Percentiles rank a stretch among this genome's conserved stretches.
These are phyloP conservation scores for Martiniozyma abietophila DNA, from an alignment of 805 yeast genomes.

Conservation along the genomic window DNA sequence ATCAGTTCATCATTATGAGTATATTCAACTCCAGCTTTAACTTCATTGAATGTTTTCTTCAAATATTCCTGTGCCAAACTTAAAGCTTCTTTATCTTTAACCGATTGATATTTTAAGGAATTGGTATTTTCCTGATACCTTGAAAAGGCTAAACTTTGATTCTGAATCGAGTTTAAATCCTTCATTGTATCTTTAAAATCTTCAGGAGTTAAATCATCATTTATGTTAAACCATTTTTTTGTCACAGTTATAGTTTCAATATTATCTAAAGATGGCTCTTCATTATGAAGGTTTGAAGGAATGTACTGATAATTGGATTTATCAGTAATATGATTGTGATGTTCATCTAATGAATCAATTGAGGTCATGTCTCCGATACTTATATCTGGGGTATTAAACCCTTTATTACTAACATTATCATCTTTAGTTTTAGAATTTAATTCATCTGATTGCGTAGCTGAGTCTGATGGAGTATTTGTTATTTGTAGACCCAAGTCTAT, in stretches of 20 bases:
- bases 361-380: constrained; percentile 9
- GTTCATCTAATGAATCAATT: constrained; percentile 7
- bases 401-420: neutral
- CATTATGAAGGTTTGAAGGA: too few species aligned
- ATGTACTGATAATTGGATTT: too few species aligned
- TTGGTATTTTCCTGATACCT: constrained; percentile 49
- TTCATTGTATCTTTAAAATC: constrained; percentile 11
- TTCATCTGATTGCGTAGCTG: too few species aligned
- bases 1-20: constrained; percentile 26
- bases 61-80: constrained; percentile 37
- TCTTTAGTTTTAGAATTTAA: too few species aligned
- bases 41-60: constrained; percentile 36
- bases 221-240: constrained; percentile 20
- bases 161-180: constrained; percentile 26
- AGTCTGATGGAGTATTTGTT: too few species aligned
- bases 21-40: constrained; percentile 36
- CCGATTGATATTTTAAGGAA: constrained; percentile 40
- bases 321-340: too few species aligned
- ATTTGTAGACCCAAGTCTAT: too few species aligned
- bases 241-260: constrained; percentile 2
- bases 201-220: constrained; percentile 11
- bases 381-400: neutral
- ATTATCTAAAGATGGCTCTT: neutral
- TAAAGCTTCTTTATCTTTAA: constrained; percentile 42
- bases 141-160: constrained; percentile 51